These are phyloP conservation scores for Barnettozyma siamensis DNA, from an alignment of 805 yeast species.

Conservation along the genomic window DNA sequence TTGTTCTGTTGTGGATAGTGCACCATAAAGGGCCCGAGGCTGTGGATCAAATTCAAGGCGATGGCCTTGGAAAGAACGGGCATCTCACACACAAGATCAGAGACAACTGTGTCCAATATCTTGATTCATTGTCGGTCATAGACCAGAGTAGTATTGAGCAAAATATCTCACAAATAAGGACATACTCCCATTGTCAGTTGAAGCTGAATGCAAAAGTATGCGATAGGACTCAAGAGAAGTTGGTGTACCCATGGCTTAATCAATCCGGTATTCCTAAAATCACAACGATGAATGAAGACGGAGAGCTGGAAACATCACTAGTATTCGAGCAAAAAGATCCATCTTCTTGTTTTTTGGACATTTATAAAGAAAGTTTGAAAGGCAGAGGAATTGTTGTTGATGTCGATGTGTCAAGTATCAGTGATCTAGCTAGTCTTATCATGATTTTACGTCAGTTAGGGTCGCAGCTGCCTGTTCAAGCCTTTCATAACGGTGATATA, in stretches of 20 bases:
- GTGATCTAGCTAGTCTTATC: constrained; percentile 28
- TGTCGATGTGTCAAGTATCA: constrained; percentile 25
- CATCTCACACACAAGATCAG: no score
- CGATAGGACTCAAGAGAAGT: constrained; percentile 1
- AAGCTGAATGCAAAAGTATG: background rate
- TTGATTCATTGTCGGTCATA: no score
- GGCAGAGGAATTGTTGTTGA: constrained; percentile 30
- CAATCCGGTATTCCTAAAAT: background rate
- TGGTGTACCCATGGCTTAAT: constrained; percentile 7
- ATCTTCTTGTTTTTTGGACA: background rate
- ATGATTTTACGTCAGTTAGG: constrained; percentile 32
- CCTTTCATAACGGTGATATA: constrained; percentile 25
- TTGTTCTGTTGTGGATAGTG: no score
- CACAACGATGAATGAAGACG: background rate
- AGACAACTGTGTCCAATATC: no score
- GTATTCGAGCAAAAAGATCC: background rate
- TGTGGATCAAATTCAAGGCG: no score
- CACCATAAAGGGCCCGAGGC: no score
- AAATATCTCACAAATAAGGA: background rate
- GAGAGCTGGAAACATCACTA: background rate
- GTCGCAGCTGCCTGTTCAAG: constrained; percentile 29
- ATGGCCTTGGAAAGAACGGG: no score
- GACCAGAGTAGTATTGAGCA: no score
- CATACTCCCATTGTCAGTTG: constrained; percentile 6
- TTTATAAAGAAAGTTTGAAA: background rate